A percentile compares a stretch with the other conserved stretches of the same genome.
These are phyloP conservation scores for Fusarium irregulare DNA, from an alignment of 2,329 filamentous ascomycete species.

Conservation along the genomic window DNA sequence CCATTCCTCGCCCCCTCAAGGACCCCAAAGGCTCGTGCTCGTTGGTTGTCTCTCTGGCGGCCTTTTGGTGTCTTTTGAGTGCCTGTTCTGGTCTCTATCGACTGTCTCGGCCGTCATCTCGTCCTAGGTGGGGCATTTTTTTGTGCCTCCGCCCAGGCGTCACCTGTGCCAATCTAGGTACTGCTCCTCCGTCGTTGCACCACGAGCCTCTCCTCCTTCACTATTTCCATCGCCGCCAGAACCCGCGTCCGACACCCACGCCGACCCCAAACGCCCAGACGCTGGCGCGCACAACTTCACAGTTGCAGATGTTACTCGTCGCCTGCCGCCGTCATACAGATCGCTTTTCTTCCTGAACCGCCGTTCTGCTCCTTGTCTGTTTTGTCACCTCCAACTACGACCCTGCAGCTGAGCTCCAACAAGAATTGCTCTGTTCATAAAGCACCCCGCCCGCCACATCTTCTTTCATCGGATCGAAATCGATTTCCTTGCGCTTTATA, in stretches of 20 bases:
- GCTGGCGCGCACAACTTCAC: constrained; percentile 45
- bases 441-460: constrained; percentile 45
- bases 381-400: constrained; percentile 33
- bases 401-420: constrained; percentile 44
- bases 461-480: constrained; percentile 35
- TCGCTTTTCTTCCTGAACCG: constrained; percentile 44
- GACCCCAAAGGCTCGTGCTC: constrained; percentile 45
- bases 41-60: constrained; percentile 42
- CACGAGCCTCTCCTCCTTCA: constrained; percentile 48
- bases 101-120: constrained; percentile 50
- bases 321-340: constrained; percentile 45
- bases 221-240: constrained; percentile 44
- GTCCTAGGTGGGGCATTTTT: constrained; percentile 49
- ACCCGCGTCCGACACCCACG: constrained; percentile 34
- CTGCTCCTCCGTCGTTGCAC: constrained; percentile 48
- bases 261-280: constrained; percentile 45
- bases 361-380: constrained; percentile 34
- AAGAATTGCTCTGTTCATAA: constrained; percentile 44
- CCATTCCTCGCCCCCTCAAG: constrained; percentile 41
- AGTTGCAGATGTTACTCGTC: constrained; percentile 47
- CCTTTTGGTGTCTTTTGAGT: constrained; percentile 34
- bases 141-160: constrained; percentile 48
- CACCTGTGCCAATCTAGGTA: constrained; percentile 49
- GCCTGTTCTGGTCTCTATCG: constrained; percentile 38
- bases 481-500: constrained; percentile 28